A percentile compares a stretch with the other conserved stretches of the same genome.
Evolutionary conservation across 805 yeast species (phyloP).

Genomic region (Kurtzmaniella fragi): DNA sequence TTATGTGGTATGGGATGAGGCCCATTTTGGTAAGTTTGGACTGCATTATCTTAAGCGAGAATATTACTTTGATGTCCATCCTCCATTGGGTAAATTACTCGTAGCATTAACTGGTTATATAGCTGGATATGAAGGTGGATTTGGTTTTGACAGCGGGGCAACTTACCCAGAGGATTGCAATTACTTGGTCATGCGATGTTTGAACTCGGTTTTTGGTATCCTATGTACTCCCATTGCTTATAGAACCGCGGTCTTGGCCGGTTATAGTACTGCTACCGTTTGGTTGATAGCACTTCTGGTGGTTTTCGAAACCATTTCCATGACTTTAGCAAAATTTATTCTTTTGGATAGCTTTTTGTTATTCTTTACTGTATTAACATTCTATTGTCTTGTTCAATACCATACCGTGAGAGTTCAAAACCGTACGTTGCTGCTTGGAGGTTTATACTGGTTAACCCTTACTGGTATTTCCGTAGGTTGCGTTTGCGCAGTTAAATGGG

Average conservation of each 20-base stretch:
- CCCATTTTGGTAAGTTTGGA: conserved; percentile 96
- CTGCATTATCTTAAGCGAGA: conserved; percentile 83
- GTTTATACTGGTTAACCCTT: conserved; percentile 51
- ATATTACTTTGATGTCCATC: conserved; percentile 95
- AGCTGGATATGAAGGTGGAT: conserved; percentile 84
- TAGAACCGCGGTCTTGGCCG: conserved; percentile 71
- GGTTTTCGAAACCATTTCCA: conserved; percentile 74
- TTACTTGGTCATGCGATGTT: conserved; percentile 79
- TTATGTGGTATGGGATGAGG: conserved; percentile 94
- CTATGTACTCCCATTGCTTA: conserved; percentile 85
- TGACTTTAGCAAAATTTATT: conserved; percentile 84
- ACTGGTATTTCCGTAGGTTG: conserved; percentile 74
- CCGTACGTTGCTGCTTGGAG: conserved; percentile 33
- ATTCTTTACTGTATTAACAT: conserved; percentile 65
- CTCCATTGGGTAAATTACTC: conserved; percentile 92
- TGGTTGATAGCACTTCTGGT: conserved; percentile 83
- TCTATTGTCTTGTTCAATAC: conserved; percentile 36
- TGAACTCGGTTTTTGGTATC: conserved; percentile 81
- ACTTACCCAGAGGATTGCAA: conserved; percentile 73
- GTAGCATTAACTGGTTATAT: conserved; percentile 83
- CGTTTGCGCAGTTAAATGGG: conserved; percentile 85
- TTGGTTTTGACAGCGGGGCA: conserved; percentile 82
- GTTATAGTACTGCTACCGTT: conserved; percentile 63
- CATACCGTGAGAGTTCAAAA: conserved; percentile 40
- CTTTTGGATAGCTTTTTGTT: conserved; percentile 87